phyloP scores from a whole-genome alignment of 768 basidiomycete species.

The Leccinum variicolor region DNA sequence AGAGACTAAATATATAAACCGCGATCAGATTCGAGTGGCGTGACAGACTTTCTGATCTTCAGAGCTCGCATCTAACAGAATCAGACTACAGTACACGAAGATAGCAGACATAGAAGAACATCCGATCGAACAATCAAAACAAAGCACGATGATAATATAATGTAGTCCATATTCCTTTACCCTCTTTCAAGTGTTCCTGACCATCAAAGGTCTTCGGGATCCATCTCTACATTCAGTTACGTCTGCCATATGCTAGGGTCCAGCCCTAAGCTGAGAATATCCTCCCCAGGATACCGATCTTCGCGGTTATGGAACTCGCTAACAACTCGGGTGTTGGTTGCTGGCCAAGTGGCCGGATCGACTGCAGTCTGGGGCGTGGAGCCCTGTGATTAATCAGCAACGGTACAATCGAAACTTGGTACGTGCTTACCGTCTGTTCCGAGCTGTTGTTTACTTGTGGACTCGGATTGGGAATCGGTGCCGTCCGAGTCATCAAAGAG shows the following conservation, averaged over 20 bases:
- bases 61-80: not conserved
- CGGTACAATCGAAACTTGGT: not conserved
- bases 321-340: not conserved
- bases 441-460: not conserved
- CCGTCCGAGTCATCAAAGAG: not conserved
- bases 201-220: not conserved
- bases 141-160: not conserved
- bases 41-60: not conserved
- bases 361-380: not conserved
- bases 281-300: conserved; percentile 14
- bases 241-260: not conserved
- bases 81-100: not conserved
- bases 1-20: not conserved
- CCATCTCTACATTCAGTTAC: too few relatives aligned
- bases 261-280: conserved; percentile 8
- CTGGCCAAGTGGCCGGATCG: not conserved
- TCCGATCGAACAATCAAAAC: not conserved
- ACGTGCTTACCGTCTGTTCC: conserved; percentile 4
- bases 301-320: conserved; percentile 5
- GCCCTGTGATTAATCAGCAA: not conserved
- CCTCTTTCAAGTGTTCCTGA: not conserved
- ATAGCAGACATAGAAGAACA: too few relatives aligned
- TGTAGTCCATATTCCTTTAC: not conserved
- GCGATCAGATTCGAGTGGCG: not conserved
- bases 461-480: conserved; percentile 5